phyloP scores from a whole-genome alignment of 805 yeast genomes.

The Dipodascopsis tothii region DNA sequence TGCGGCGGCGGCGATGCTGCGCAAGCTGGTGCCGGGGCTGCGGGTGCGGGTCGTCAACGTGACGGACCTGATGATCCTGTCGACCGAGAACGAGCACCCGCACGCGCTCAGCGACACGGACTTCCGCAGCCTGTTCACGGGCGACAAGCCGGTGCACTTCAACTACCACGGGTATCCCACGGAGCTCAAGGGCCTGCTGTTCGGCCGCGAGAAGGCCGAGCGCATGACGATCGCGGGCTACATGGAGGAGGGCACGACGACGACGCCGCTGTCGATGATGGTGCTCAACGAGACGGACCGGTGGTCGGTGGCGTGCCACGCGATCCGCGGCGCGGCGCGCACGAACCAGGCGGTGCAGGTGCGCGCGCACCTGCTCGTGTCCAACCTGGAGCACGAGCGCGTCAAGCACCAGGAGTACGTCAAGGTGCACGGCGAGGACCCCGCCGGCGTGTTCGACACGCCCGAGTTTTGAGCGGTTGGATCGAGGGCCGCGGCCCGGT shows the following conservation, averaged over 20 bases:
- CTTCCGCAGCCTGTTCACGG: slow-evolving; percentile 19
- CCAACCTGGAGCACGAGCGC: slow-evolving; percentile 15
- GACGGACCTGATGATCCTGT: slow-evolving; percentile 21
- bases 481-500: no score
- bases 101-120: slow-evolving; percentile 15
- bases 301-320: slow-evolving; percentile 18
- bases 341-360: slow-evolving; percentile 14
- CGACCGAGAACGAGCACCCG: slow-evolving; percentile 18
- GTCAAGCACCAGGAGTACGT: slow-evolving; percentile 19
- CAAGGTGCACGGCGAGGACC: slow-evolving; percentile 15
- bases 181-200: slow-evolving; percentile 21
- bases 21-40: slow-evolving; percentile 15
- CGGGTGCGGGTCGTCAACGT: slow-evolving; percentile 24
- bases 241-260: slow-evolving; percentile 24
- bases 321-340: slow-evolving; percentile 16
- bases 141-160: slow-evolving; percentile 21
- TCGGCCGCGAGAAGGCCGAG: slow-evolving; percentile 15
- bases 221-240: slow-evolving; percentile 20
- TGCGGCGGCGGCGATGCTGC: slow-evolving; percentile 21
- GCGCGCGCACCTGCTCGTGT: slow-evolving; percentile 10
- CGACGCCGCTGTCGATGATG: slow-evolving; percentile 23
- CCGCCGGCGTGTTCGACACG: slow-evolving; percentile 19
- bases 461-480: slow-evolving; percentile 16
- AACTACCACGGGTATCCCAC: slow-evolving; percentile 24
- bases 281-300: slow-evolving; percentile 20